Percentiles rank a stretch among this genome's conserved stretches.
These are phyloP conservation scores for Dillenia suffruticosa DNA, from an alignment of 164 flowering plant genomes.

Conservation along the genomic window DNA sequence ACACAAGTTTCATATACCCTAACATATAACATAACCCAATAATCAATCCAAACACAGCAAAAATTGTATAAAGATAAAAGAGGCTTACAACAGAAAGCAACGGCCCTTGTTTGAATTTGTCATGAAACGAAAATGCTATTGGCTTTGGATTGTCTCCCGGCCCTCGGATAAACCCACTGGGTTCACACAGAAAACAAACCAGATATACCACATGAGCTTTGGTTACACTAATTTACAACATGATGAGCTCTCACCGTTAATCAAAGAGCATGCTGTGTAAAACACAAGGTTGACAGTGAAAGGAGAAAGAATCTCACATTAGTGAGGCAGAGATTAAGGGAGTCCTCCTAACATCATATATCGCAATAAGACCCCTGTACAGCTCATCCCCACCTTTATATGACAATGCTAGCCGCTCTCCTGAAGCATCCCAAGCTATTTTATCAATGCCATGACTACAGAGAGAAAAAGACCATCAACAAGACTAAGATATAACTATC, in stretches of 20 bases:
- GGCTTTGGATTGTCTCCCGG: slow-evolving; percentile 89
- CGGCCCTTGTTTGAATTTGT: slow-evolving; percentile 88
- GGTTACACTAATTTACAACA: too few relatives aligned
- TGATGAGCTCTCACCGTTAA: too few relatives aligned
- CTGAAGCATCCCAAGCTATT: slow-evolving; percentile 97
- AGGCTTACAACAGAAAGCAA: slow-evolving; percentile 81
- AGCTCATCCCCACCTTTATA: slow-evolving; percentile 71
- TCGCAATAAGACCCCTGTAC: slow-evolving; percentile 77
- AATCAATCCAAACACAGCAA: too few relatives aligned
- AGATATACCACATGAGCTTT: too few relatives aligned
- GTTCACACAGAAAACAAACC: slow-evolving; percentile 1
- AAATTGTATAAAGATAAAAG: background rate
- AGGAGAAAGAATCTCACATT: slow-evolving; percentile 45
- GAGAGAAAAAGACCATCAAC: slow-evolving; percentile 1
- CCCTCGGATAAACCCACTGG: slow-evolving; percentile 92
- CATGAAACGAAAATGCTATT: slow-evolving; percentile 75
- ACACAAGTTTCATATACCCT: background rate
- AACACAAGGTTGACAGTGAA: too few relatives aligned
- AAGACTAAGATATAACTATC: too few relatives aligned
- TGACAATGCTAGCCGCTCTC: slow-evolving; percentile 87
- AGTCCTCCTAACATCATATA: slow-evolving; percentile 75
- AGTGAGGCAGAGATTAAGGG: slow-evolving; percentile 74
- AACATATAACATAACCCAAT: too few relatives aligned
- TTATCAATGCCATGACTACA: slow-evolving; percentile 79
- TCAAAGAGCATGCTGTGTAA: too few relatives aligned